Evolutionary conservation across 148 eudicot genomes (phyloP).

Genomic region (Amaranthus palmeri): DNA sequence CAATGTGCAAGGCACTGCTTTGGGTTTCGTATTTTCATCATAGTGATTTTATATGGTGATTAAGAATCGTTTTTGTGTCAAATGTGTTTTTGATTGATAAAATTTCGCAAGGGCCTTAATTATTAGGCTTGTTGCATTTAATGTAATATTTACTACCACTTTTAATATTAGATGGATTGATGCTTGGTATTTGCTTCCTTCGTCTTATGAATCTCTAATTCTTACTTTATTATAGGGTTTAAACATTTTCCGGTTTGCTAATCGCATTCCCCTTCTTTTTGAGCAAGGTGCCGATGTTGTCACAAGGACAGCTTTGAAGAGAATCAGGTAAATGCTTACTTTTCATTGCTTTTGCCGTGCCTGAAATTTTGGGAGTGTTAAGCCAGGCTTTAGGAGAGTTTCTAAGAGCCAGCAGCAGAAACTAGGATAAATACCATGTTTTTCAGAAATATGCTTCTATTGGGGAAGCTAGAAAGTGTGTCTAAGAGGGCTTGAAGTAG

Average conservation of each 20-base stretch:
- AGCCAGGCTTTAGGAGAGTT: too few species aligned
- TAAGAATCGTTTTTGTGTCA: not conserved
- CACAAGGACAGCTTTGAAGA: conserved; percentile 86
- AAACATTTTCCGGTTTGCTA: conserved; percentile 95
- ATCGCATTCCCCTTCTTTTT: conserved; percentile 94
- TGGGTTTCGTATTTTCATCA: not conserved
- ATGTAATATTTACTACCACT: not conserved
- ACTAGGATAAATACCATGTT: too few species aligned
- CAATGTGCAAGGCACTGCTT: not conserved
- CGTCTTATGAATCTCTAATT: conserved; percentile 3
- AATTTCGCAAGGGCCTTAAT: not conserved
- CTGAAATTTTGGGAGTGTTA: not conserved
- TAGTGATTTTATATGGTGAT: not conserved
- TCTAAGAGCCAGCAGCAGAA: too few species aligned
- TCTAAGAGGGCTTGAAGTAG: too few species aligned
- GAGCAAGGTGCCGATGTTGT: conserved; percentile 99
- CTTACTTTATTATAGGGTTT: conserved; percentile 51
- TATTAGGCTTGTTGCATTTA: conserved; percentile 2
- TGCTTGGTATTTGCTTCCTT: not conserved
- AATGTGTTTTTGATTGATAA: not conserved
- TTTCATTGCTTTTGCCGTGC: conserved; percentile 2
- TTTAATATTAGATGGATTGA: not conserved
- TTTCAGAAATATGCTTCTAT: too few species aligned
- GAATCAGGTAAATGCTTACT: conserved; percentile 64
- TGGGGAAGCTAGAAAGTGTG: too few species aligned